Percentiles rank a stretch among this genome's conserved stretches.
These are phyloP conservation scores for Eleusine indica DNA, from an alignment of 176 grass and related monocot genomes.

Conservation along the genomic window DNA sequence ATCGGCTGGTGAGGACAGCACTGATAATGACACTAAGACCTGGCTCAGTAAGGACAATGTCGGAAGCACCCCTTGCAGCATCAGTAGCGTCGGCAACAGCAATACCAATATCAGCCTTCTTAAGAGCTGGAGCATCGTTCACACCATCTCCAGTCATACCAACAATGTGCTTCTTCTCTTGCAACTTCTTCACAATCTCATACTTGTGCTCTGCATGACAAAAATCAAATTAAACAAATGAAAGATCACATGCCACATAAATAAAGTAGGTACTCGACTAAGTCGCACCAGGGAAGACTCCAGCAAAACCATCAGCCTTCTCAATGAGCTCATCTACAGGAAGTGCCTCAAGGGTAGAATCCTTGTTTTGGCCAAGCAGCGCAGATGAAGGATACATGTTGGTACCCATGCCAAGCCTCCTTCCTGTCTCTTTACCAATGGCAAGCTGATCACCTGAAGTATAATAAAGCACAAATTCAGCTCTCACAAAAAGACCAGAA, in stretches of 20 bases:
- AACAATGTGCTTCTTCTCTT: conserved; percentile 97
- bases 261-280: neutral
- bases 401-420: conserved; percentile 98
- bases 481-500: neutral
- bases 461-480: conserved; percentile 5
- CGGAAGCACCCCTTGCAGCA: conserved; percentile 87
- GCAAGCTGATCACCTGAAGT: conserved; percentile 94
- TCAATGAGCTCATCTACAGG: conserved; percentile 97
- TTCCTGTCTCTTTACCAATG: conserved; percentile 95
- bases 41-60: conserved; percentile 94
- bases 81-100: conserved; percentile 97
- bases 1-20: conserved; percentile 94
- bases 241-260: neutral
- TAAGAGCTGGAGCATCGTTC: conserved; percentile 91
- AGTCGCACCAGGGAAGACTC: conserved; percentile 90
- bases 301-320: conserved; percentile 98
- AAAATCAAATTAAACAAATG: neutral
- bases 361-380: conserved; percentile 84
- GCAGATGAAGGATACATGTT: conserved; percentile 99
- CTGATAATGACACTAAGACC: conserved; percentile 98
- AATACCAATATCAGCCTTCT: conserved; percentile 98
- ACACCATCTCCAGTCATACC: conserved; percentile 99
- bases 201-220: conserved; percentile 91
- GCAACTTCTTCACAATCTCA: conserved; percentile 94
- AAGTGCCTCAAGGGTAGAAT: conserved; percentile 65